Evolutionary conservation across 2,329 filamentous ascomycete genomes (phyloP).

Genomic region (Pseudocercospora crystallina): DNA sequence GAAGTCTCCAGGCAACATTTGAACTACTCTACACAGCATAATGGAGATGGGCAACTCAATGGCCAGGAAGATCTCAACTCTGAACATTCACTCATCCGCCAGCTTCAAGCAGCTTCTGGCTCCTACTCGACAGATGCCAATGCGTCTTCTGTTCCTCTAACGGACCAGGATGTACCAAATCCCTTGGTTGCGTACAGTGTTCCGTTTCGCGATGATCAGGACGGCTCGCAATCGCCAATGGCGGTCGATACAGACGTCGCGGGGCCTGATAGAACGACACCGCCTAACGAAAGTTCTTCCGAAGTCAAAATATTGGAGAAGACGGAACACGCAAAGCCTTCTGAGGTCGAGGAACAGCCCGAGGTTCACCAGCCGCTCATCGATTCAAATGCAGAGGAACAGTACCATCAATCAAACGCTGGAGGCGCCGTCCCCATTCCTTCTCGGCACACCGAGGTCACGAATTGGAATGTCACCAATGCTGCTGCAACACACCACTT

Average conservation of each 20-base stretch:
- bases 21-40: conserved; percentile 55
- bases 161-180: neutral
- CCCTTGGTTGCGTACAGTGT: neutral
- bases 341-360: no score
- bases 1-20: conserved; percentile 79
- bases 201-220: neutral
- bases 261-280: neutral
- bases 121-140: neutral
- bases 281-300: no score
- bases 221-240: no score
- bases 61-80: no score
- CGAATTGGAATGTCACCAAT: neutral
- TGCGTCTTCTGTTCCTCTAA: neutral
- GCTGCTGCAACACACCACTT: neutral
- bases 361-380: no score
- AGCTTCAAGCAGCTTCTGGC: conserved; percentile 1
- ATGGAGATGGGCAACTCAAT: neutral
- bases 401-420: neutral
- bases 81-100: no score
- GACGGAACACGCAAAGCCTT: no score
- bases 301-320: no score
- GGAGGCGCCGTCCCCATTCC: no score
- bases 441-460: no score
- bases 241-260: neutral
- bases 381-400: no score